Evolutionary conservation across 257 asterid species (phyloP), one percentile per base, ranked within the genome.

Genomic region (Catharanthus roseus): DNA sequence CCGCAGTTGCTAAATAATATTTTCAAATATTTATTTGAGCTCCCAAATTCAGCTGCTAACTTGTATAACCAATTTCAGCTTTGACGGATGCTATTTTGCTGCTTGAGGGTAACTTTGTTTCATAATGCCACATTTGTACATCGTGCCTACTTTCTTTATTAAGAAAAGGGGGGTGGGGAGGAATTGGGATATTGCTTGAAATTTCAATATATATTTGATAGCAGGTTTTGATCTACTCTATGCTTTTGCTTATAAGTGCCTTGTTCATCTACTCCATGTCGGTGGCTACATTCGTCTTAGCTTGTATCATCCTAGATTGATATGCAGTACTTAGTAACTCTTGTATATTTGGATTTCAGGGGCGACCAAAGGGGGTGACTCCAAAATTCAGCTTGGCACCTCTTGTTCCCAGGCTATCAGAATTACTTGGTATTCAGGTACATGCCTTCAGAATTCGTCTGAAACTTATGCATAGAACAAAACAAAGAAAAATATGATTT

Each of bases 401-500:
- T 54, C 86, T 81, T 63, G 80, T 80, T 51, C 89, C 96, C 66
- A 85, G 95, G 83, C 81, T 88, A 53, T 83, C 97, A 29, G 96
- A 90, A 76, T 79, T 90, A 68, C 85, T 90, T 10, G 95, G 95
- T 18, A 82, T 88, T 72, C 78, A 86, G 97, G 96, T 90, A 72
- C 69, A 50, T 49, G 24, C 60, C 21, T 56, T 56, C 56, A 39
- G 8, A 6, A 34, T 45, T 49, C 28, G 3, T 28, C 57, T 54
- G 44, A 26, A 12, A 64, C 24, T 60, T 56, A 33, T 10, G 8
- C 3, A 28, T 21, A 47, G 41, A 44, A 5, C 2, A 31, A 47
- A 56, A 0, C 4, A 67, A 29, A 49, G 45, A 26, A 39, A 49
- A 57, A 56, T 65, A 23, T 51, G 50, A 41, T 67, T 31, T 26